These are phyloP conservation scores for Cladosporium sp. DNA, from an alignment of 2,329 filamentous ascomycete species.

Conservation along the genomic window DNA sequence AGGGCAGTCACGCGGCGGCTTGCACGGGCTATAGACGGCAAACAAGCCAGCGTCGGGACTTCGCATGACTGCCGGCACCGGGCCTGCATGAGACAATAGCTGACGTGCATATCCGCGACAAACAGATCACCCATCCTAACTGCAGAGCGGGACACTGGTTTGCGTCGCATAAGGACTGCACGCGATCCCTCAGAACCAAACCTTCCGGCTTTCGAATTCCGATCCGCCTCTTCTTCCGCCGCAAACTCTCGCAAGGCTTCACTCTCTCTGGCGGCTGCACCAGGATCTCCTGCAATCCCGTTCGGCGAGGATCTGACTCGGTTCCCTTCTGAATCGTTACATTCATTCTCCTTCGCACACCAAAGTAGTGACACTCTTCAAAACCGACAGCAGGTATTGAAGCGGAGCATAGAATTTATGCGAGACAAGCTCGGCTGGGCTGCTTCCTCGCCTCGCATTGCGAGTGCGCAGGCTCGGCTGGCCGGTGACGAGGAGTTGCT, in stretches of 20 bases:
- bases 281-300: conserved; percentile 67
- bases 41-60: conserved; percentile 9
- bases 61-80: conserved; percentile 13
- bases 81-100: conserved; percentile 20
- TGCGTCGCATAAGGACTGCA: conserved; percentile 89
- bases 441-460: conserved; percentile 71
- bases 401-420: conserved; percentile 95
- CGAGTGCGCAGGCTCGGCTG: conserved; percentile 78
- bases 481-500: conserved; percentile 85
- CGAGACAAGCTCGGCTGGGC: conserved; percentile 86
- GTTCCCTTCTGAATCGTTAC: conserved; percentile 92
- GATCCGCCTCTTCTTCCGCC: conserved; percentile 71
- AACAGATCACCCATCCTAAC: conserved; percentile 76
- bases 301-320: conserved; percentile 86
- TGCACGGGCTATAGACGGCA: conserved; percentile 7
- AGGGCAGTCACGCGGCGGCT: conserved; percentile 1
- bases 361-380: conserved; percentile 91
- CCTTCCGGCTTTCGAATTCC: conserved; percentile 66
- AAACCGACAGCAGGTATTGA: conserved; percentile 88
- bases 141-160: conserved; percentile 59
- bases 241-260: conserved; percentile 58
- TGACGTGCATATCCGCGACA: conserved; percentile 18
- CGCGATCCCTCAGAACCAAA: conserved; percentile 66
- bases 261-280: conserved; percentile 60
- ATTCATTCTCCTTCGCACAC: conserved; percentile 97